A percentile compares a stretch with the other conserved stretches of the same genome.
Evolutionary conservation across 768 basidiomycete species (phyloP).

Genomic region (Rhodotorula kratochvilovae): DNA sequence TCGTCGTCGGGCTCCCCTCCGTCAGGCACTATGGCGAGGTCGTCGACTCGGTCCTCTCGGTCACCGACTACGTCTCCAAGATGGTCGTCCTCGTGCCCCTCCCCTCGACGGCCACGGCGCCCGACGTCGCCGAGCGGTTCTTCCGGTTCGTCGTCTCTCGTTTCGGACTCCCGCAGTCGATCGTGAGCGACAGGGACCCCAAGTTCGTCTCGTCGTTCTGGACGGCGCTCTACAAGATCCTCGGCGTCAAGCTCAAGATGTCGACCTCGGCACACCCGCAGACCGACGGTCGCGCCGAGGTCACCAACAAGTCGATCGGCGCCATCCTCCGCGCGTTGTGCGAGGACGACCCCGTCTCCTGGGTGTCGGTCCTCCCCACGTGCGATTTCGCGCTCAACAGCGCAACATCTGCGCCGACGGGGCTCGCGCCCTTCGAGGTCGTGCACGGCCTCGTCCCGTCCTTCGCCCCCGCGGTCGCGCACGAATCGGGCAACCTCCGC

Average conservation of each 20-base stretch:
- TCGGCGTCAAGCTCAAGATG: constrained; percentile 47
- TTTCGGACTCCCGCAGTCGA: constrained; percentile 50
- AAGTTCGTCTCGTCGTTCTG: constrained; percentile 53
- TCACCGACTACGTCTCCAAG: constrained; percentile 7
- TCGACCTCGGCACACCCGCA: constrained; percentile 53
- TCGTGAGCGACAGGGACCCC: constrained; percentile 52
- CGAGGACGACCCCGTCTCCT: constrained; percentile 43
- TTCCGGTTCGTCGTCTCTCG: constrained; percentile 48
- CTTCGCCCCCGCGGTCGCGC: too few relatives aligned
- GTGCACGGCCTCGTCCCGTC: constrained; percentile 45
- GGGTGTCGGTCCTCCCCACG: constrained; percentile 44
- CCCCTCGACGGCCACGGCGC: constrained; percentile 27
- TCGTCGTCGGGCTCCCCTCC: constrained; percentile 4
- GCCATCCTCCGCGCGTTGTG: constrained; percentile 19
- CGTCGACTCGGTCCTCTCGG: constrained; percentile 11
- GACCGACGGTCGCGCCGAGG: constrained; percentile 50
- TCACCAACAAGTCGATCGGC: constrained; percentile 40
- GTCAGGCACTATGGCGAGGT: neutral
- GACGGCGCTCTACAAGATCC: constrained; percentile 46
- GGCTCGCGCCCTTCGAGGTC: constrained; percentile 50
- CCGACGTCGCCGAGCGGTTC: constrained; percentile 49
- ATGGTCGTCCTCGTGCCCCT: neutral
- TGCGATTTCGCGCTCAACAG: constrained; percentile 51
- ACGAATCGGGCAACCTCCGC: too few relatives aligned
- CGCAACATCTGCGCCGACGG: too few relatives aligned